Evolutionary conservation across 1,139 yeast genomes (phyloP).

Genomic region (Fermentozyma sake): DNA sequence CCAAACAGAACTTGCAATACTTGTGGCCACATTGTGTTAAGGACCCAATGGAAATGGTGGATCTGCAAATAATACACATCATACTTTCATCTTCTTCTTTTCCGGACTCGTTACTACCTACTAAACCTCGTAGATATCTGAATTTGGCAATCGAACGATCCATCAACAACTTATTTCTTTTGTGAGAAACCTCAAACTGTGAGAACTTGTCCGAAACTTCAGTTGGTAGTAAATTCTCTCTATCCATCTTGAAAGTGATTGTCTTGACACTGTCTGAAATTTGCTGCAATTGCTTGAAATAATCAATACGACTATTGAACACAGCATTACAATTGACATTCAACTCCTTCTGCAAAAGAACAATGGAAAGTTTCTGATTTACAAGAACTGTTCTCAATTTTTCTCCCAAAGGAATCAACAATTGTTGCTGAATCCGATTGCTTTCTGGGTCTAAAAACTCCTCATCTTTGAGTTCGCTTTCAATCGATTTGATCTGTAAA

Average conservation of each 20-base stretch:
- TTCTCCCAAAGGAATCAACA: conserved; percentile 20
- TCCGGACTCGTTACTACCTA: conserved; percentile 4
- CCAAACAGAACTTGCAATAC: conserved; percentile 74
- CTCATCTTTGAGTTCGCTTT: conserved; percentile 22
- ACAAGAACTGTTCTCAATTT: conserved; percentile 30
- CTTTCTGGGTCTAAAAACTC: conserved; percentile 4
- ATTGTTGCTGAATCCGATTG: conserved; percentile 12
- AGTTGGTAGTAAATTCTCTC: conserved; percentile 14
- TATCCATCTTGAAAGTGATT: conserved; percentile 17
- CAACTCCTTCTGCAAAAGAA: conserved; percentile 42
- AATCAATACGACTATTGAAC: conserved; percentile 74
- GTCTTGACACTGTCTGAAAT: conserved; percentile 72
- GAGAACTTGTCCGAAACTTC: conserved; percentile 9
- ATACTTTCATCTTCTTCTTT: conserved; percentile 27
- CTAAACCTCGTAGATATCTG: conserved; percentile 56
- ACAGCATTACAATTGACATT: conserved; percentile 55
- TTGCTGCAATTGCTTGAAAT: conserved; percentile 78
- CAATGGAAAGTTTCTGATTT: conserved; percentile 37
- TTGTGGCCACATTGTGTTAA: conserved; percentile 88
- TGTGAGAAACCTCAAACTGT: conserved; percentile 6
- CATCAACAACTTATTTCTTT: conserved; percentile 16
- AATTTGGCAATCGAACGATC: conserved; percentile 48
- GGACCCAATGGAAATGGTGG: conserved; percentile 66
- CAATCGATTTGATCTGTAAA: conserved; percentile 17
- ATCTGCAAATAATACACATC: conserved; percentile 74